A percentile compares a stretch with the other conserved stretches of the same genome.
Evolutionary conservation across 2,329 filamentous ascomycete species (phyloP).

Genomic region (Sporothrix sp.): DNA sequence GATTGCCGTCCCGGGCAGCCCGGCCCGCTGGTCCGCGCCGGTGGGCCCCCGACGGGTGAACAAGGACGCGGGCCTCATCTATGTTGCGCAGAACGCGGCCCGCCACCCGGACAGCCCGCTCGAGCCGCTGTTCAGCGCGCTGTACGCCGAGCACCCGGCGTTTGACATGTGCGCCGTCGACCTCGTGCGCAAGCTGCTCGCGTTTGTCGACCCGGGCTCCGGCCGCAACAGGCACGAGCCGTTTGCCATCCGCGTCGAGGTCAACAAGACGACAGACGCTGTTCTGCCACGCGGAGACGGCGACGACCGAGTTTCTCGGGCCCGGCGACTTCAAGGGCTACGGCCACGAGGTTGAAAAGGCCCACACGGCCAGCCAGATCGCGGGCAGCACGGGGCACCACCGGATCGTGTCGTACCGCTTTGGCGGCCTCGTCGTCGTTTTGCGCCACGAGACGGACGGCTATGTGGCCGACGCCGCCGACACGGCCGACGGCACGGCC

Average conservation of each 20-base stretch:
- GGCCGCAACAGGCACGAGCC: constrained; percentile 18
- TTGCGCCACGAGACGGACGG: constrained; percentile 36
- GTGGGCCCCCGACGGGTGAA: not conserved
- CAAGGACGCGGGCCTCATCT: constrained; percentile 31
- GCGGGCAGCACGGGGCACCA: constrained; percentile 34
- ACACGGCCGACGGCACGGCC: not conserved
- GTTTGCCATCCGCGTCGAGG: constrained; percentile 35
- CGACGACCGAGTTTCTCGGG: constrained; percentile 21
- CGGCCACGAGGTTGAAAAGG: constrained; percentile 37
- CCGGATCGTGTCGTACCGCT: constrained; percentile 34
- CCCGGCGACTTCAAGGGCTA: constrained; percentile 30
- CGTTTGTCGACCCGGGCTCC: constrained; percentile 28
- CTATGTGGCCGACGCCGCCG: constrained; percentile 23
- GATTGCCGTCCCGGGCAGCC: not conserved
- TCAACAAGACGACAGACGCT: constrained; percentile 28
- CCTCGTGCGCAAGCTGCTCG: constrained; percentile 38
- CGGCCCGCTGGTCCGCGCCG: not conserved
- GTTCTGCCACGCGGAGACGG: constrained; percentile 28
- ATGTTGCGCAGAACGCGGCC: constrained; percentile 36
- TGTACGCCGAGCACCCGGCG: constrained; percentile 29
- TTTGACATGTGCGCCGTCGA: constrained; percentile 31
- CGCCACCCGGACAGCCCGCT: constrained; percentile 34
- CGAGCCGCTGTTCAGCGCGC: constrained; percentile 37
- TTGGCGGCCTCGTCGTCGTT: constrained; percentile 31
- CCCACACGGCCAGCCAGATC: constrained; percentile 29